A percentile compares a stretch with the other conserved stretches of the same genome.
Conservation (phyloP, 2,329 filamentous ascomycete species). For the Penicillium sp. region DNA sequence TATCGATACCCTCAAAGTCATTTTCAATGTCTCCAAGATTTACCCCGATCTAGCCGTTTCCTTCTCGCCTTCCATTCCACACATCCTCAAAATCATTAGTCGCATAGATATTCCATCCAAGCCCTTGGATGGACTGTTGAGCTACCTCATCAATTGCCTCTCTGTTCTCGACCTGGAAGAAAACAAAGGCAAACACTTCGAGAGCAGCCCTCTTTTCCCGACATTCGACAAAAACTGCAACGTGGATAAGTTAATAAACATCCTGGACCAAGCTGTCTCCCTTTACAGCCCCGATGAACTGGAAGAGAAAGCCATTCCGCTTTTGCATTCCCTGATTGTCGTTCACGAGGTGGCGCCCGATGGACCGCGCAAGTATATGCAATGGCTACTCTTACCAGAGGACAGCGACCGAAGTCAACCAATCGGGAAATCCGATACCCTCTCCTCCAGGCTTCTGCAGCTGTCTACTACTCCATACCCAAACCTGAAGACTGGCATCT, state of each 20-base stretch:
- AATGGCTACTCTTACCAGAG: slow-evolving; percentile 72
- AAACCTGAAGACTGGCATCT: slow-evolving; percentile 74
- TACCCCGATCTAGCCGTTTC: slow-evolving; percentile 63
- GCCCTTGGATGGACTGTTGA: slow-evolving; percentile 74
- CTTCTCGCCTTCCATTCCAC: slow-evolving; percentile 71
- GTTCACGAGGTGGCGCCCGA: slow-evolving; percentile 72
- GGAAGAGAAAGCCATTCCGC: slow-evolving; percentile 70
- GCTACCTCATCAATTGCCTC: slow-evolving; percentile 76
- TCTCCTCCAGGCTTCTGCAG: slow-evolving; percentile 76
- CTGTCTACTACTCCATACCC: slow-evolving; percentile 77
- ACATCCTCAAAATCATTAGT: slow-evolving; percentile 71
- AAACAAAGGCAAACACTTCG: slow-evolving; percentile 52
- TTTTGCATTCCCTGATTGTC: slow-evolving; percentile 73
- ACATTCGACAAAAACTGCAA: slow-evolving; percentile 63
- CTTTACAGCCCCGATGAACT: slow-evolving; percentile 70
- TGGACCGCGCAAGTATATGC: slow-evolving; percentile 65
- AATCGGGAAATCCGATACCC: slow-evolving; percentile 73
- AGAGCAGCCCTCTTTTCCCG: slow-evolving; percentile 67
- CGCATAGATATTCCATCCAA: slow-evolving; percentile 64
- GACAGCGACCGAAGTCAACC: slow-evolving; percentile 75
- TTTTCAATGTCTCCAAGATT: slow-evolving; percentile 85
- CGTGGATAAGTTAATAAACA: slow-evolving; percentile 67
- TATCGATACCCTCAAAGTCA: slow-evolving; percentile 79
- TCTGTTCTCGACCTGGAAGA: slow-evolving; percentile 74
- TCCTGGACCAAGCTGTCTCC: slow-evolving; percentile 70